phyloP scores from a whole-genome alignment of 176 grass and related monocot genomes.

The Echinochloa phyllopogon region DNA sequence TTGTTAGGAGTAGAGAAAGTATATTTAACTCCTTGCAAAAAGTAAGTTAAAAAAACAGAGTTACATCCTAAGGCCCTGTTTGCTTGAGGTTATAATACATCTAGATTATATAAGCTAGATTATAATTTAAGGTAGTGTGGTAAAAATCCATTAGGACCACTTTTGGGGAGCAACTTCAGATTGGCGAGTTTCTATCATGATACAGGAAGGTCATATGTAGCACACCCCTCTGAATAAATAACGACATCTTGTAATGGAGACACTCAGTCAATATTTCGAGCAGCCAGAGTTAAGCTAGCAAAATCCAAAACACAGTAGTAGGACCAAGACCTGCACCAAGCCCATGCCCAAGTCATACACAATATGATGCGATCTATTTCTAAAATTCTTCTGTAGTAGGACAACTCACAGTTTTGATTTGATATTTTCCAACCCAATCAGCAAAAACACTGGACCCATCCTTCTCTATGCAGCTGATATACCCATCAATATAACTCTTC shows the following conservation, averaged over 20 bases:
- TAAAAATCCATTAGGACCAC: too few relatives aligned
- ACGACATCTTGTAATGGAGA: constrained; percentile 74
- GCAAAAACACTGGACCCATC: constrained; percentile 83
- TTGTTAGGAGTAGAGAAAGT: too few relatives aligned
- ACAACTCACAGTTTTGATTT: constrained; percentile 71
- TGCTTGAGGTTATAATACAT: too few relatives aligned
- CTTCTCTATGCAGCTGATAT: constrained; percentile 69
- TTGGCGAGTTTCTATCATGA: too few relatives aligned
- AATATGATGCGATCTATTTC: background rate
- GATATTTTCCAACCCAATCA: constrained; percentile 69
- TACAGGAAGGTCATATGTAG: constrained; percentile 82
- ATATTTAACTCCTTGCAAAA: too few relatives aligned
- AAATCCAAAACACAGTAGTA: constrained; percentile 89
- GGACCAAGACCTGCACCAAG: constrained; percentile 71
- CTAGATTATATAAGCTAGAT: too few relatives aligned
- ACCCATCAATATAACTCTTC: constrained; percentile 87
- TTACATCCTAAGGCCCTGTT: too few relatives aligned
- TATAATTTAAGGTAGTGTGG: too few relatives aligned
- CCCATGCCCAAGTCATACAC: constrained; percentile 10
- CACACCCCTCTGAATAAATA: constrained; percentile 89
- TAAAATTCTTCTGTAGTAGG: background rate
- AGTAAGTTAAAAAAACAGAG: too few relatives aligned
- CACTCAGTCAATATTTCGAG: constrained; percentile 77
- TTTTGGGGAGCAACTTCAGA: too few relatives aligned
- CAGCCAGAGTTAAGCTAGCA: constrained; percentile 69